Conservation (phyloP, 805 yeast genomes). For the Danielia reshetovae region DNA sequence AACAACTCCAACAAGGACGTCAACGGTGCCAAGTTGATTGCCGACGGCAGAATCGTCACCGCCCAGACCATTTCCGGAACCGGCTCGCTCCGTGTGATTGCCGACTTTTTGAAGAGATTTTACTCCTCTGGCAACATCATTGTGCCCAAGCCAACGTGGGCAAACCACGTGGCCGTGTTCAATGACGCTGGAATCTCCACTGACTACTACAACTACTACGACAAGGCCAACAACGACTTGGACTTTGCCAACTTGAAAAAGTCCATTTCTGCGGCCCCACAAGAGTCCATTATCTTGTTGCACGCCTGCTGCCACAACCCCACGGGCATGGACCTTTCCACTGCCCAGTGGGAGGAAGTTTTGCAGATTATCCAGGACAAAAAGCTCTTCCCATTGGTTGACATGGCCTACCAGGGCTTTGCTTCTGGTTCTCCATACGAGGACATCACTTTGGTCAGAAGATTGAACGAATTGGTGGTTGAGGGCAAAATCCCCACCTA, state of each 20-base stretch:
- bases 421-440: slow-evolving; percentile 77
- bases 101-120: slow-evolving; percentile 67
- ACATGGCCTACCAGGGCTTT: slow-evolving; percentile 95
- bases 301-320: slow-evolving; percentile 98
- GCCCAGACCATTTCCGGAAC: slow-evolving; percentile 93
- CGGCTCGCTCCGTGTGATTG: slow-evolving; percentile 85
- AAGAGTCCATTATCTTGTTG: slow-evolving; percentile 64
- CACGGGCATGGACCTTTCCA: slow-evolving; percentile 88
- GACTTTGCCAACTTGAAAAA: slow-evolving; percentile 61
- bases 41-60: slow-evolving; percentile 66
- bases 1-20: slow-evolving; percentile 52
- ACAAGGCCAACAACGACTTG: slow-evolving; percentile 54
- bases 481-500: slow-evolving; percentile 47
- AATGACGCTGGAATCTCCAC: slow-evolving; percentile 64
- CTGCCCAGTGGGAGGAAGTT: slow-evolving; percentile 76
- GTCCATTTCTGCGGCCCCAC: slow-evolving; percentile 52
- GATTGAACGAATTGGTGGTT: slow-evolving; percentile 47
- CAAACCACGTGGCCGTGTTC: slow-evolving; percentile 83
- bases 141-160: slow-evolving; percentile 91
- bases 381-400: slow-evolving; percentile 75
- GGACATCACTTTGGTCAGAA: slow-evolving; percentile 53
- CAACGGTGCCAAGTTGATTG: slow-evolving; percentile 51
- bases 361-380: slow-evolving; percentile 56
- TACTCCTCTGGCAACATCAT: slow-evolving; percentile 53
- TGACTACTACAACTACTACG: slow-evolving; percentile 68